Conservation (phyloP, 768 basidiomycete species). For the Hortiboletus flavorubellus region DNA sequence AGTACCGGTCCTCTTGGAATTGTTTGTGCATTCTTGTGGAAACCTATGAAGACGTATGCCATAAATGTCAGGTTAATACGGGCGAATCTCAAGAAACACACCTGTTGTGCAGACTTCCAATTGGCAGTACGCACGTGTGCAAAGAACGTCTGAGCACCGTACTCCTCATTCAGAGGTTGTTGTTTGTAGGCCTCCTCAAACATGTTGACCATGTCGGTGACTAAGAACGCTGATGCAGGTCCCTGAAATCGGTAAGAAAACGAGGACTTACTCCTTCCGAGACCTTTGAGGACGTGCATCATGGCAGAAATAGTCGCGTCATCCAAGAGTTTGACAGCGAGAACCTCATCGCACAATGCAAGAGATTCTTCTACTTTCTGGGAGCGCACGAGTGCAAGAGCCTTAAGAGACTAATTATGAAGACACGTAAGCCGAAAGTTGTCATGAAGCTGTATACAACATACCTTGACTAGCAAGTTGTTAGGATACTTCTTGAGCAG, state of each 20-base stretch:
- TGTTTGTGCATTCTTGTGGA: slow-evolving; percentile 80
- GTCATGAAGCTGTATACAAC: not conserved
- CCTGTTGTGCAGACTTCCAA: slow-evolving; percentile 87
- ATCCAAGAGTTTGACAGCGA: slow-evolving; percentile 67
- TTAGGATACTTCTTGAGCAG: slow-evolving; percentile 81
- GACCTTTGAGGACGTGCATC: slow-evolving; percentile 77
- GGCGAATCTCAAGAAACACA: slow-evolving; percentile 26
- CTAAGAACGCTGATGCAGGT: slow-evolving; percentile 30
- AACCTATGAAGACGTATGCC: slow-evolving; percentile 42
- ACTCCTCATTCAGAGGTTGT: slow-evolving; percentile 77
- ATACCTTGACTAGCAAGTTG: slow-evolving; percentile 67
- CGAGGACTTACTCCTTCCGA: slow-evolving; percentile 57
- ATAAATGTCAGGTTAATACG: not conserved
- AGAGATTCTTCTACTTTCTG: slow-evolving; percentile 87
- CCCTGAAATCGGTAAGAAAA: not conserved
- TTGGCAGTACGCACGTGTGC: slow-evolving; percentile 75
- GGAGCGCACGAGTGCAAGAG: slow-evolving; percentile 76
- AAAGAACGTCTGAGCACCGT: slow-evolving; percentile 81
- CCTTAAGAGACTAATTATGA: slow-evolving; percentile 66
- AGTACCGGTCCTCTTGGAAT: slow-evolving; percentile 76
- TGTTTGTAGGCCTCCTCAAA: slow-evolving; percentile 85
- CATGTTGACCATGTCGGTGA: slow-evolving; percentile 78
- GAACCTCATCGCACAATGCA: slow-evolving; percentile 73
- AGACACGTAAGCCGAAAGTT: slow-evolving; percentile 7
- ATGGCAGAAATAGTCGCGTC: slow-evolving; percentile 74